Conservation (phyloP, 305 asterid genomes). For the Fraxinus platypoda region DNA sequence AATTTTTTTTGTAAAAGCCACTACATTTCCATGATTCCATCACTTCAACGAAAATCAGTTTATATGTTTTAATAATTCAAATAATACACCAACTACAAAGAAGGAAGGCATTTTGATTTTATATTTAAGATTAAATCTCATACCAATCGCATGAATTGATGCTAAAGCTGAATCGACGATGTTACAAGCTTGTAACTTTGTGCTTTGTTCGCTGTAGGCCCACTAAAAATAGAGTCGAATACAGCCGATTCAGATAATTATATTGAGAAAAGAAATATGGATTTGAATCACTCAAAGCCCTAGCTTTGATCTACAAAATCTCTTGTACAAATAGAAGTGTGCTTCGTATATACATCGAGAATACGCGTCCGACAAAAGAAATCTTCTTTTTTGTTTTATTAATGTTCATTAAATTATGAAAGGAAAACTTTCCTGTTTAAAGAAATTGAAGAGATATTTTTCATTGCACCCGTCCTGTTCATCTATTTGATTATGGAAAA, state of each 20-base stretch:
- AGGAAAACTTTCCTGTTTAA: too few relatives aligned
- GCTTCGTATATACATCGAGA: neutral
- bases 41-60: constrained; percentile 6
- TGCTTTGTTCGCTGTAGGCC: neutral
- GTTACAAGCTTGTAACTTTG: constrained; percentile 26
- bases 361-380: neutral
- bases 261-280: neutral
- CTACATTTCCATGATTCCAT: neutral
- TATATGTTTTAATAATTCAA: constrained; percentile 2
- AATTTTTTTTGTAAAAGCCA: neutral
- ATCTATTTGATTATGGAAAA: too few relatives aligned
- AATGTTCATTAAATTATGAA: too few relatives aligned
- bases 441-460: too few relatives aligned
- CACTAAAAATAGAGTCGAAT: neutral
- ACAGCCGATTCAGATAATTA: neutral
- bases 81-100: neutral
- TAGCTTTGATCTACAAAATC: neutral
- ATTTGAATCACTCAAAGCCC: neutral
- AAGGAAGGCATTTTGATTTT: neutral
- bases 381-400: too few relatives aligned
- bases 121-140: constrained; percentile 8
- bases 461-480: too few relatives aligned
- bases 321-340: neutral
- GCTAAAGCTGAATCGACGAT: constrained; percentile 18
- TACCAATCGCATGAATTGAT: constrained; percentile 39